Percentiles rank a stretch among this genome's conserved stretches.
Conservation (phyloP, 176 grass and related monocot species). For the Bolboschoenus planiculmis region DNA sequence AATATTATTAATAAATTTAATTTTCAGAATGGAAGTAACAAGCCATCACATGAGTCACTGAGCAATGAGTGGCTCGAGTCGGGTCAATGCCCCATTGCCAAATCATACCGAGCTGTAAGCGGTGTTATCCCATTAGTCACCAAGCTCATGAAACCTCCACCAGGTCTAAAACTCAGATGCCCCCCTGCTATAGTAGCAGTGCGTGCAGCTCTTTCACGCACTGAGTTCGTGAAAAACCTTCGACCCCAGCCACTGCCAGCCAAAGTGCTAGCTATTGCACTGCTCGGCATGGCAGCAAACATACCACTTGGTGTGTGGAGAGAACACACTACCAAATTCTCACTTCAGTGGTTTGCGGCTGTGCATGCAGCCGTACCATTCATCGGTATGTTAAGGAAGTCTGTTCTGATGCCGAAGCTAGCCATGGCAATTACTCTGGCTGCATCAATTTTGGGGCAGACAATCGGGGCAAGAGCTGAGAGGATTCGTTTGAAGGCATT, state of each 20-base stretch:
- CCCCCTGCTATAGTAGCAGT: slow-evolving; percentile 73
- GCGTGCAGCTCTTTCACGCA: slow-evolving; percentile 71
- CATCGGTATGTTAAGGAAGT: slow-evolving; percentile 92
- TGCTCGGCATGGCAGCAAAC: slow-evolving; percentile 94
- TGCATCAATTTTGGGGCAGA: slow-evolving; percentile 88
- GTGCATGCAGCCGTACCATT: slow-evolving; percentile 84
- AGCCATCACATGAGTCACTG: slow-evolving; percentile 48
- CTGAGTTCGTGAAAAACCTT: slow-evolving; percentile 73
- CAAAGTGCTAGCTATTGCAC: slow-evolving; percentile 83
- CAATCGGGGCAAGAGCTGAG: slow-evolving; percentile 83
- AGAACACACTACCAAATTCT: slow-evolving; percentile 88
- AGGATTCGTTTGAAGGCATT: slow-evolving; percentile 46
- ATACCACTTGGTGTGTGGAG: slow-evolving; percentile 90
- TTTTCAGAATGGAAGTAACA: slow-evolving; percentile 49
- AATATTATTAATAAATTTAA: background rate
- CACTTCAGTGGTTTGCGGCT: slow-evolving; percentile 83
- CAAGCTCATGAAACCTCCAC: slow-evolving; percentile 61
- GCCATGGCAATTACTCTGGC: slow-evolving; percentile 88
- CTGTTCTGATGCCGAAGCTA: slow-evolving; percentile 77
- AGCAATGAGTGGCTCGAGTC: slow-evolving; percentile 88
- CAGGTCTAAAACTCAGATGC: slow-evolving; percentile 83
- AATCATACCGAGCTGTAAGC: slow-evolving; percentile 78
- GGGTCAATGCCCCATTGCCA: slow-evolving; percentile 84
- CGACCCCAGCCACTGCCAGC: slow-evolving; percentile 70
- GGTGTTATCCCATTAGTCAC: slow-evolving; percentile 76